Percentiles rank a stretch among this genome's conserved stretches.
phyloP scores from a whole-genome alignment of 768 basidiomycete species.

The Boletellus emodensis region DNA sequence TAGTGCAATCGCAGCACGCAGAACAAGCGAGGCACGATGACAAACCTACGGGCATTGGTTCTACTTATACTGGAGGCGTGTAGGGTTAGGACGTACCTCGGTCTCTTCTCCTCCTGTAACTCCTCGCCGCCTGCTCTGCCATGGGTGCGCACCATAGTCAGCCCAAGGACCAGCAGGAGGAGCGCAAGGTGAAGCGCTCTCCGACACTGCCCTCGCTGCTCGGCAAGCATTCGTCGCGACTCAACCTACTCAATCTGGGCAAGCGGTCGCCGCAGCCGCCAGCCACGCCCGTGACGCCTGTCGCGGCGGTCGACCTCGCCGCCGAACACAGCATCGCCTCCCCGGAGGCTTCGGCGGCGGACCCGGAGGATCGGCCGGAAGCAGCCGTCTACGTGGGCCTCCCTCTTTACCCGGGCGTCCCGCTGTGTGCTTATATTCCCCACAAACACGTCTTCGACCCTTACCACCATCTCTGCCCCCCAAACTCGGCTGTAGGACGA shows the following conservation, averaged over 20 bases:
- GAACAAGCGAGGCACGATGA: constrained; percentile 25
- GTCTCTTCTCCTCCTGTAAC: not conserved
- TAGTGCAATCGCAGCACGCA: constrained; percentile 26
- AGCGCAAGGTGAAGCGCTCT: constrained; percentile 23
- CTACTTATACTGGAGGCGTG: constrained; percentile 13
- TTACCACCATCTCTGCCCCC: not conserved
- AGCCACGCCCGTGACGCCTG: constrained; percentile 24
- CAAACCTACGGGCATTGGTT: constrained; percentile 14
- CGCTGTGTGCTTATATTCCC: constrained; percentile 5
- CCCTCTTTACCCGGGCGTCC: constrained; percentile 1
- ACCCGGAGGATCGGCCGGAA: constrained; percentile 27
- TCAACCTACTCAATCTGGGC: constrained; percentile 26
- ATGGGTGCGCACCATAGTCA: constrained; percentile 31
- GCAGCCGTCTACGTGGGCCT: constrained; percentile 15
- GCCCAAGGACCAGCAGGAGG: constrained; percentile 20
- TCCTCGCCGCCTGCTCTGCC: not conserved
- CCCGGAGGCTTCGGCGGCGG: constrained; percentile 17
- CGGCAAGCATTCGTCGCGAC: constrained; percentile 26
- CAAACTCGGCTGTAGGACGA: constrained; percentile 13
- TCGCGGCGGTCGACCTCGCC: constrained; percentile 6
- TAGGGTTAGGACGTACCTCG: constrained; percentile 15
- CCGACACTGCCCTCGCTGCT: constrained; percentile 22
- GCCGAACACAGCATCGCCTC: constrained; percentile 21
- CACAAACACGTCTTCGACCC: constrained; percentile 16
- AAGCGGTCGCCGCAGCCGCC: constrained; percentile 30